Evolutionary conservation across 2,329 filamentous ascomycete genomes (phyloP).

Genomic region (Colletotrichum tamarilloi): DNA sequence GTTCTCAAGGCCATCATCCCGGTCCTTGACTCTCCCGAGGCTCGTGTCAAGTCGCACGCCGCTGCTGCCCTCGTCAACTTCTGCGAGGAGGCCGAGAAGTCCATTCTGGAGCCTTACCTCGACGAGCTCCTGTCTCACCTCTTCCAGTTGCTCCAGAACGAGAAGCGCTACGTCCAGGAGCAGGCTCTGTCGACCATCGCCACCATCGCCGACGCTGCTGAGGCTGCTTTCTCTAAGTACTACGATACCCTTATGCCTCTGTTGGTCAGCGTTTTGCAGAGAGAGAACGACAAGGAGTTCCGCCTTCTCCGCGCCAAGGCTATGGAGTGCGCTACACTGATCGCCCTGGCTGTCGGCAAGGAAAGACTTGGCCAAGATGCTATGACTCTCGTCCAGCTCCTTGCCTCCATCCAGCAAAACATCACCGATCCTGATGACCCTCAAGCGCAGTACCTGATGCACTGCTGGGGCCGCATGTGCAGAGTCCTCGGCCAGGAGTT

Average conservation of each 20-base stretch:
- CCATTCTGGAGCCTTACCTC: constrained; percentile 90
- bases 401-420: constrained; percentile 86
- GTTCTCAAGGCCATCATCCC: constrained; percentile 93
- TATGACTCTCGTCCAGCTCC: constrained; percentile 84
- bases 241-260: constrained; percentile 97
- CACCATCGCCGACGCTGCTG: constrained; percentile 97
- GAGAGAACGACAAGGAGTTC: constrained; percentile 94
- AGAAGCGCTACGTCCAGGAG: constrained; percentile 96
- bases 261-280: constrained; percentile 87
- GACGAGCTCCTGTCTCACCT: constrained; percentile 87
- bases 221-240: constrained; percentile 93
- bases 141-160: constrained; percentile 87
- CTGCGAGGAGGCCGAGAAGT: constrained; percentile 97
- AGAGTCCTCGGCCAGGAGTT: constrained; percentile 92
- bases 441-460: constrained; percentile 95
- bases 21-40: constrained; percentile 88
- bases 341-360: constrained; percentile 93
- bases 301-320: constrained; percentile 93
- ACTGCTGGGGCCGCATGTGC: constrained; percentile 99
- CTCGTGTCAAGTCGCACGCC: constrained; percentile 95
- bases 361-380: constrained; percentile 91
- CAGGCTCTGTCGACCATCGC: constrained; percentile 98
- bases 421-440: constrained; percentile 94
- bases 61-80: constrained; percentile 99
- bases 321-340: constrained; percentile 98